phyloP scores from a whole-genome alignment of 345 rosid genomes.

The Ailanthus altissimus region DNA sequence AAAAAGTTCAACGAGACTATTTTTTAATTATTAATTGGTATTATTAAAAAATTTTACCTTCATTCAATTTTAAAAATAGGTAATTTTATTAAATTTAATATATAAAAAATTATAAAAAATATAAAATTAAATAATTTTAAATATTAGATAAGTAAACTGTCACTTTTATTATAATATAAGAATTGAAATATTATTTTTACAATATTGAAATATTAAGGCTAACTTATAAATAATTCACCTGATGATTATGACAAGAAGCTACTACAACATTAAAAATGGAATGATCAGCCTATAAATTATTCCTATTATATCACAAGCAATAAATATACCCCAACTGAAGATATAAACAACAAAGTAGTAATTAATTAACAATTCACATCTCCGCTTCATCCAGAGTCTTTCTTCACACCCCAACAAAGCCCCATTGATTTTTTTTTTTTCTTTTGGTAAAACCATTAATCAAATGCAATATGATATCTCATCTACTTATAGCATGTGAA shows the following conservation, averaged over 20 bases:
- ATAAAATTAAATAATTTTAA: too few species aligned
- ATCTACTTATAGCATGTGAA: conserved; percentile 30
- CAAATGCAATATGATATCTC: conserved; percentile 22
- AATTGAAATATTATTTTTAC: too few species aligned
- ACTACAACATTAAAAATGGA: neutral
- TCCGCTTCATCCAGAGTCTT: neutral
- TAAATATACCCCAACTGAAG: neutral
- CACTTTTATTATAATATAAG: too few species aligned
- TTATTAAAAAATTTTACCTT: too few species aligned
- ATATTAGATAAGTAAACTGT: too few species aligned
- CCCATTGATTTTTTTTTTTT: neutral
- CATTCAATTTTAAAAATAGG: too few species aligned
- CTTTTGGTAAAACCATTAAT: neutral
- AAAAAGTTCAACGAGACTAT: too few species aligned
- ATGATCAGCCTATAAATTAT: conserved; percentile 1
- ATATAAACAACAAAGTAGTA: neutral
- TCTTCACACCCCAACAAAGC: neutral
- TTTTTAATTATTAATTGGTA: too few species aligned
- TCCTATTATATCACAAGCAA: neutral
- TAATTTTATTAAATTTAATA: too few species aligned
- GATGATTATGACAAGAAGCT: conserved; percentile 10
- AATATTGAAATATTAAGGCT: neutral
- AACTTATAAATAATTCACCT: conserved; percentile 14
- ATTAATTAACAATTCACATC: conserved; percentile 2
- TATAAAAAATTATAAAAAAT: too few species aligned